Percentiles rank a stretch among this genome's conserved stretches.
phyloP scores from a whole-genome alignment of 1,139 yeast genomes.

The Nadsonia starkeyi-henricii region DNA sequence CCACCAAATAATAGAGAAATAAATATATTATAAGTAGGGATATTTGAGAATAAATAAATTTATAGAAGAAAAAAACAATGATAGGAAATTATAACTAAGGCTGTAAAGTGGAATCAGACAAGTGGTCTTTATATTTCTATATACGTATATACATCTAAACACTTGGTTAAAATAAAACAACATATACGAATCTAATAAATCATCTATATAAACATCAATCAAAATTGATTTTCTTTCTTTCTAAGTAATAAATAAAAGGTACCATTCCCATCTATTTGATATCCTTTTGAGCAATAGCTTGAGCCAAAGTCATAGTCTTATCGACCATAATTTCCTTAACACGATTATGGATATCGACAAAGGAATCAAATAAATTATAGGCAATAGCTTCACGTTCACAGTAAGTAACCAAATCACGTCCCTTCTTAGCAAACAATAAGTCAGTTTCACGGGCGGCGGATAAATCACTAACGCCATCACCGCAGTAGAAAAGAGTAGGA shows the following conservation, averaged over 20 bases:
- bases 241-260: neutral
- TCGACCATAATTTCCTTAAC: slow-evolving; percentile 36
- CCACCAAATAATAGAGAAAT: no score
- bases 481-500: slow-evolving; percentile 75
- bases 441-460: slow-evolving; percentile 94
- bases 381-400: slow-evolving; percentile 74
- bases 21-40: no score
- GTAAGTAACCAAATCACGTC: slow-evolving; percentile 75
- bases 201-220: no score
- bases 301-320: slow-evolving; percentile 27
- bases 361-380: slow-evolving; percentile 66
- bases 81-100: no score
- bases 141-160: no score
- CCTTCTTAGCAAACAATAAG: slow-evolving; percentile 81
- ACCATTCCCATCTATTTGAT: neutral
- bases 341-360: slow-evolving; percentile 52
- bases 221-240: no score
- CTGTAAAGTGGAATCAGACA: no score
- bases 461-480: slow-evolving; percentile 93
- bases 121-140: no score
- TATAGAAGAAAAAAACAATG: no score
- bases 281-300: slow-evolving; percentile 19
- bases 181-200: no score
- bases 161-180: no score
- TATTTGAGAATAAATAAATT: no score